Base-by-base conservation (phyloP, 352 stramenopile genomes). In the Phytophthora pini region DNA sequence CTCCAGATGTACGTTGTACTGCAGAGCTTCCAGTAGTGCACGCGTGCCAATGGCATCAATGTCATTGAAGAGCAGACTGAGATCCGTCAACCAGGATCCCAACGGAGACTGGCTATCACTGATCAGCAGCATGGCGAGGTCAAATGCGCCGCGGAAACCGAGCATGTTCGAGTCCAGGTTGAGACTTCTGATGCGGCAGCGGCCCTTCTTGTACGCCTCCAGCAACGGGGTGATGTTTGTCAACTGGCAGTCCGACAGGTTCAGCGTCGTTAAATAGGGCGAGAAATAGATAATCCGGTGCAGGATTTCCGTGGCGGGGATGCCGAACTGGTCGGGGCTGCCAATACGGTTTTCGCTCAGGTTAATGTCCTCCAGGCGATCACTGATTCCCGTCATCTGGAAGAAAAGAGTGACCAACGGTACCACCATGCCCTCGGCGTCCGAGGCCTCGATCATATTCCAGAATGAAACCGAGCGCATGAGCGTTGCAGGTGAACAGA, bases 331-430 rank as follows among this genome's bases (percentile, higher is more conserved):
- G 46, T 85, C 79, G 6, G 79, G 75, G 44, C 72, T 84, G 29
- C 77, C 75, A 52, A 88, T 85, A 27, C 75, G 70, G 57, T 88
- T 88, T 41, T 84, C 72, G 52, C 79, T 87, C 53, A 88, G 43
- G 50, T 87, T 80, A 44, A 88, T 72, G 27, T 77, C 64, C 53
- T 88, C 79, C 29, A 88, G 69, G 39, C 76, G 72, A 63, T 82
- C 77, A 52, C 72, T 81, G 36, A 79, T 77, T 6, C 74, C 74
- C 38, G 77, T 81, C 74, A 85, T 82, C 61, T 83, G 77, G 56
- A 81, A 75, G 36, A 85, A 82, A 44, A 85, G 74, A 41, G 72
- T 81, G 39, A 85, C 74, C 29, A 82, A 57, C 34, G 77, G 77
- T 36, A 85, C 74, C 3, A 80, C 72, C 76, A 84, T 84, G 9